These are phyloP conservation scores for Entomortierella beljakovae DNA, from an alignment of 192 early-diverging fungal genomes.

Conservation along the genomic window DNA sequence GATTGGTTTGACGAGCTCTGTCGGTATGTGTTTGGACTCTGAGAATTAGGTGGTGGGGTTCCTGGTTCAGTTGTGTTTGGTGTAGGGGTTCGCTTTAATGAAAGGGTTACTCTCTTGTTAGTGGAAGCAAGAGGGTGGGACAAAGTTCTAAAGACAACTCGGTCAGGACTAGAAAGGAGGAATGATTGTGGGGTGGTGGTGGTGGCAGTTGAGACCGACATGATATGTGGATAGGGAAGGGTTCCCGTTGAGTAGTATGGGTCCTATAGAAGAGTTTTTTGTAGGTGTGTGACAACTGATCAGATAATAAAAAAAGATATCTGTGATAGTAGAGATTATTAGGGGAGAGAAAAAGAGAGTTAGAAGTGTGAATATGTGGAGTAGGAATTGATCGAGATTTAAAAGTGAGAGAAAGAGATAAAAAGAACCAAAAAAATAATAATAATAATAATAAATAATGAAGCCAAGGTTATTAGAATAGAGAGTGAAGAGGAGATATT, in stretches of 20 bases:
- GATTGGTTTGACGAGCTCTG: background rate
- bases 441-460: background rate
- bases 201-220: conserved; percentile 36
- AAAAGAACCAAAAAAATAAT: background rate
- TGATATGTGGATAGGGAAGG: conserved; percentile 2
- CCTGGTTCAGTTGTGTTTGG: conserved; percentile 13
- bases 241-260: too few relatives aligned
- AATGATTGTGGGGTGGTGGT: conserved; percentile 34
- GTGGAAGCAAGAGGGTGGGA: conserved; percentile 44
- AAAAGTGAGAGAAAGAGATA: background rate
- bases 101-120: conserved; percentile 52
- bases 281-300: background rate
- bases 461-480: background rate
- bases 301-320: background rate
- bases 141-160: conserved; percentile 46
- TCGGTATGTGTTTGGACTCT: conserved; percentile 38
- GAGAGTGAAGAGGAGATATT: background rate
- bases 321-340: background rate
- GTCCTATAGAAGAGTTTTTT: background rate
- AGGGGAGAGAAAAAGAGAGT: background rate
- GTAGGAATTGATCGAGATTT: background rate
- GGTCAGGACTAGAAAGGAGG: conserved; percentile 40
- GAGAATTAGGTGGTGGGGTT: conserved; percentile 17
- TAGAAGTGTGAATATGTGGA: background rate
- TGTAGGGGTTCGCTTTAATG: conserved; percentile 16